These are phyloP conservation scores for Microdochium paspali DNA, from an alignment of 2,329 filamentous ascomycete genomes.

Conservation along the genomic window DNA sequence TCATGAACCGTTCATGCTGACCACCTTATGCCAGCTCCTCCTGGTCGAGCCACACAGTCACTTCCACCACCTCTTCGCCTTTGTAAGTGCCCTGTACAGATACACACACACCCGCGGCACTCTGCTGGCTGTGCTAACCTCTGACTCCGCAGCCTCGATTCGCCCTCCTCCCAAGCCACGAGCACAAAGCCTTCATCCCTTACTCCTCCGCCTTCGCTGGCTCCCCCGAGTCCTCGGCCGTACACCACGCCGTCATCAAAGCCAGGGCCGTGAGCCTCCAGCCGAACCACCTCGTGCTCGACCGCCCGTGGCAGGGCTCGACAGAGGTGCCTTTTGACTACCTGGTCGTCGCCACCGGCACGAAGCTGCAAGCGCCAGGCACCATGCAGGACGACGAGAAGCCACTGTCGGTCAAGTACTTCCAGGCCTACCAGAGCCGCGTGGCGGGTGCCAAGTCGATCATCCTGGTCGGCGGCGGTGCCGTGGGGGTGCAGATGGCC, in stretches of 20 bases:
- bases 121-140: no score
- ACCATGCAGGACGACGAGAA: conserved; percentile 24
- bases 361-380: conserved; percentile 22
- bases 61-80: conserved; percentile 37
- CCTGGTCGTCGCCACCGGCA: conserved; percentile 34
- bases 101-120: no score
- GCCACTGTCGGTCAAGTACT: conserved; percentile 17
- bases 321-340: conserved; percentile 28
- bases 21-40: conserved; percentile 15
- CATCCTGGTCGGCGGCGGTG: conserved; percentile 32
- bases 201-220: conserved; percentile 23
- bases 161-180: conserved; percentile 29
- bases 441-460: conserved; percentile 19
- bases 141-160: conserved; percentile 31
- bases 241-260: conserved; percentile 20
- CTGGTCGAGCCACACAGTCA: conserved; percentile 39
- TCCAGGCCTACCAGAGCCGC: conserved; percentile 22
- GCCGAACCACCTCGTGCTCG: conserved; percentile 19
- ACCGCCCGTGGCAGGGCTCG: conserved; percentile 21
- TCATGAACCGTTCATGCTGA: no score
- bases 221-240: conserved; percentile 16
- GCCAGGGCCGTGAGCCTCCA: conserved; percentile 21
- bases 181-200: conserved; percentile 38
- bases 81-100: conserved; percentile 19
- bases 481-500: conserved; percentile 40